phyloP scores from a whole-genome alignment of 1,139 yeast genomes.

The Saccharomycopsis phalli region DNA sequence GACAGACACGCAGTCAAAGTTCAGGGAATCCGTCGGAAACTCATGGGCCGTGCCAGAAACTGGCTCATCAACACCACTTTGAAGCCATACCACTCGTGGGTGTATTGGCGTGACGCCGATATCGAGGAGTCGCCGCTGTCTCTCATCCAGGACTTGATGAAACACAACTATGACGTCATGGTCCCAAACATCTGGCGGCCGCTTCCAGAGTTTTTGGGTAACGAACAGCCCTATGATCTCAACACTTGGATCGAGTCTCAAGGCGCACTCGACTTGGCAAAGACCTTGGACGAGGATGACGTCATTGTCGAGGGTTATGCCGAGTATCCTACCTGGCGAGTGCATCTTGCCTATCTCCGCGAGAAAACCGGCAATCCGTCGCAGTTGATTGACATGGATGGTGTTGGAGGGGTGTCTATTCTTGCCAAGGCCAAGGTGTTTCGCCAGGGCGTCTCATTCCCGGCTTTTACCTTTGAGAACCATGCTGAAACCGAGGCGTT shows the following conservation, averaged over 20 bases:
- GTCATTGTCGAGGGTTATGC: conserved; percentile 90
- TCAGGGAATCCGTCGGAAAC: conserved; percentile 78
- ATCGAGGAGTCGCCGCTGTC: conserved; percentile 76
- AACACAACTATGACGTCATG: conserved; percentile 64
- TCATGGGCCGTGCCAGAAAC: conserved; percentile 88
- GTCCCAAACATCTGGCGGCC: conserved; percentile 94
- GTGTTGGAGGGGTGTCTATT: conserved; percentile 87
- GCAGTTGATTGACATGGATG: conserved; percentile 68
- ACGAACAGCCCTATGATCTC: conserved; percentile 77
- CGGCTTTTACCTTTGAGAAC: conserved; percentile 79
- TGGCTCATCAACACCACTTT: conserved; percentile 75
- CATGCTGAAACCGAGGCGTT: conserved; percentile 93
- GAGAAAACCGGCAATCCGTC: conserved; percentile 54
- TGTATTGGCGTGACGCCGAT: conserved; percentile 90
- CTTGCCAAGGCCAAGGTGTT: conserved; percentile 76
- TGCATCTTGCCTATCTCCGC: conserved; percentile 68
- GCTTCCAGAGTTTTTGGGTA: conserved; percentile 63
- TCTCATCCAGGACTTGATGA: conserved; percentile 73
- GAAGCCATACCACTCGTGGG: conserved; percentile 86
- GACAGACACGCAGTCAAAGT: conserved; percentile 86
- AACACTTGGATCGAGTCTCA: conserved; percentile 85
- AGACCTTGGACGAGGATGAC: conserved; percentile 64
- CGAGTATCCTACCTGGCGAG: conserved; percentile 84
- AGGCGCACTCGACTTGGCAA: conserved; percentile 59
- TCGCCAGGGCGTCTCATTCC: conserved; percentile 76